Conservation (phyloP, 768 basidiomycete species). For the Pleurotus sapidus region DNA sequence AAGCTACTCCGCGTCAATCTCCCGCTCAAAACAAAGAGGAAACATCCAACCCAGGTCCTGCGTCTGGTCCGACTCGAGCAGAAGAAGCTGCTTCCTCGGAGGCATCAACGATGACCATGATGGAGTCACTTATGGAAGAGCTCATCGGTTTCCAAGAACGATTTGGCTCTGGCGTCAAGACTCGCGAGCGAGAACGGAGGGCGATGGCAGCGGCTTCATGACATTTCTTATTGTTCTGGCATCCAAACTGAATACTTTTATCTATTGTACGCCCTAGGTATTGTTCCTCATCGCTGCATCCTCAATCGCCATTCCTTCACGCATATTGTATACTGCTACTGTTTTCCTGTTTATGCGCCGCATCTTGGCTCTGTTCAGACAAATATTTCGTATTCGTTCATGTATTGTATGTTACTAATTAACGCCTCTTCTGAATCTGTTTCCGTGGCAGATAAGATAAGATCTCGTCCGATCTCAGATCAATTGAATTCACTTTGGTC, state of each 20-base stretch:
- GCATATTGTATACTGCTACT: background rate
- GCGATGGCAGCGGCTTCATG: conserved; percentile 25
- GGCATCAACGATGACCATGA: conserved; percentile 66
- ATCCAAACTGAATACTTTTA: conserved; percentile 6
- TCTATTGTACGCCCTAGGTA: background rate
- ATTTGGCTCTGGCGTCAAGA: conserved; percentile 59
- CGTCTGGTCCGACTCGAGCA: background rate
- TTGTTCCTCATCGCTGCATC: background rate
- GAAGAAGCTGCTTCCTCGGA: background rate
- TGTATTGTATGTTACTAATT: conserved; percentile 1
- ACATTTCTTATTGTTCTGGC: conserved; percentile 7
- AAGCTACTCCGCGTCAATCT: background rate
- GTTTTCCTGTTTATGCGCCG: background rate
- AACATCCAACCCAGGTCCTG: background rate
- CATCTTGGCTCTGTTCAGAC: background rate
- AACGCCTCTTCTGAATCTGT: background rate
- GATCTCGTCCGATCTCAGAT: background rate
- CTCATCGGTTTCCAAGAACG: conserved; percentile 85
- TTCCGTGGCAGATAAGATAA: background rate
- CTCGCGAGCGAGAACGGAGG: conserved; percentile 52
- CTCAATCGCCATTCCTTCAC: background rate
- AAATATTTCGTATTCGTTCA: background rate
- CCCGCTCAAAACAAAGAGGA: background rate
- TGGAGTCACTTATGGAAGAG: conserved; percentile 92
- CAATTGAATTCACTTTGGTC: background rate